Conservation (phyloP, 2,329 filamentous ascomycete genomes). For the Talaromyces amestolkiae region DNA sequence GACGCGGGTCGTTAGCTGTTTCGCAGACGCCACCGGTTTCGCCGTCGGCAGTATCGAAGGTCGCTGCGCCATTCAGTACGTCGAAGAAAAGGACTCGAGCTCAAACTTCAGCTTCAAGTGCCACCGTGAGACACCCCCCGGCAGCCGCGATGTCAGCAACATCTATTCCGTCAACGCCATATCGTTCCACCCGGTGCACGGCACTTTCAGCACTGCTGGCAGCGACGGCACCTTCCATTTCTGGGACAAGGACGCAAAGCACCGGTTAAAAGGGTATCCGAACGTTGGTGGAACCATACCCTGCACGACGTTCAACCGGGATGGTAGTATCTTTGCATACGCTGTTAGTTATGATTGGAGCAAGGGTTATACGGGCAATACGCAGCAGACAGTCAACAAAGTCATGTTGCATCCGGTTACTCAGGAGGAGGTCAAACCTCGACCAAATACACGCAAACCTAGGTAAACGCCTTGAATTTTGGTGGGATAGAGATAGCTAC, state of each 20-base stretch:
- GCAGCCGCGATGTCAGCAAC: conserved; percentile 68
- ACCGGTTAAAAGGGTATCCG: conserved; percentile 84
- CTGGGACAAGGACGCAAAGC: conserved; percentile 85
- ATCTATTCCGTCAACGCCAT: conserved; percentile 97
- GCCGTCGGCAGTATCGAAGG: conserved; percentile 96
- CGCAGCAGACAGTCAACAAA: conserved; percentile 66
- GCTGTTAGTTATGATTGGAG: conserved; percentile 97
- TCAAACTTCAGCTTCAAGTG: conserved; percentile 99
- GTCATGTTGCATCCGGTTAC: conserved; percentile 79
- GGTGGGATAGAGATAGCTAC: neutral
- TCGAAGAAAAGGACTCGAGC: conserved; percentile 88
- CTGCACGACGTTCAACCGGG: conserved; percentile 85
- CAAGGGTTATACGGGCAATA: conserved; percentile 90
- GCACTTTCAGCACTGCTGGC: conserved; percentile 97
- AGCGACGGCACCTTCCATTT: conserved; percentile 83
- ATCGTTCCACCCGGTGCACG: conserved; percentile 92
- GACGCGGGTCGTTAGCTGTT: conserved; percentile 91
- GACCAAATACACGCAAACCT: conserved; percentile 45
- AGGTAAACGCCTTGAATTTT: conserved; percentile 30
- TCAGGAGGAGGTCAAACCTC: conserved; percentile 62
- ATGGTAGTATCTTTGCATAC: conserved; percentile 80
- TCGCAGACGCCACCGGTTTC: conserved; percentile 85
- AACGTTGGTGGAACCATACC: conserved; percentile 82
- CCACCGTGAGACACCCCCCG: conserved; percentile 75
- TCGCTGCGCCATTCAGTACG: conserved; percentile 95